Evolutionary conservation across 2,329 filamentous ascomycete genomes (phyloP).

Genomic region (Xylaria sp.): DNA sequence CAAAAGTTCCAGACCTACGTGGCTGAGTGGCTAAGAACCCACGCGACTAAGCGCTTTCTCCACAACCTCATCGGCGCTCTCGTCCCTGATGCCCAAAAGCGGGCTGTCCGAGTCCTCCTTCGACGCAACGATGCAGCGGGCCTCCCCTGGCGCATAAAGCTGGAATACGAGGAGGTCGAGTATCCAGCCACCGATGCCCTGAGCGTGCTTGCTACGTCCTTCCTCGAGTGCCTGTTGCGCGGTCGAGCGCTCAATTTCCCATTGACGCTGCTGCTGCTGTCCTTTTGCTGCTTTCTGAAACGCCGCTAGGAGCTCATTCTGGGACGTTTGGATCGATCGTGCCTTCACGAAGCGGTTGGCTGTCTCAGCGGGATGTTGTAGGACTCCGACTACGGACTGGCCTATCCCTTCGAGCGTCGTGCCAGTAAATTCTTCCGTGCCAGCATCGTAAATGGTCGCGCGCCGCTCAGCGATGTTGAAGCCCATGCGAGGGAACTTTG

Average conservation of each 20-base stretch:
- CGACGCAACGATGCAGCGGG: conserved; percentile 45
- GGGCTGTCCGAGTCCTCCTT: conserved; percentile 43
- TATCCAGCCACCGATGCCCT: conserved; percentile 42
- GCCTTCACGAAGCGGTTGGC: conserved; percentile 48
- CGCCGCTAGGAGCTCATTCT: conserved; percentile 46
- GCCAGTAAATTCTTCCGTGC: conserved; percentile 47
- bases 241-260: conserved; percentile 41
- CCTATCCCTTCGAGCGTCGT: conserved; percentile 48
- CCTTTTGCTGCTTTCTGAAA: conserved; percentile 38
- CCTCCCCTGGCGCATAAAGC: conserved; percentile 47
- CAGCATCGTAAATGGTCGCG: conserved; percentile 46
- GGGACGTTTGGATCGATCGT: conserved; percentile 45
- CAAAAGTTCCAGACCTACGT: neutral
- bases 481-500: conserved; percentile 47
- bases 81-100: conserved; percentile 46
- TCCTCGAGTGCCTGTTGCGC: conserved; percentile 38
- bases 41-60: conserved; percentile 40
- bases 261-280: conserved; percentile 27
- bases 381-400: conserved; percentile 41
- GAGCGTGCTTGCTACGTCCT: conserved; percentile 42
- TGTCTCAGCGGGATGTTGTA: conserved; percentile 29
- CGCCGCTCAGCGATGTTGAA: conserved; percentile 43
- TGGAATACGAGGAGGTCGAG: conserved; percentile 49
- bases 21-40: conserved; percentile 3
- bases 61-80: conserved; percentile 46